These are phyloP conservation scores for Teratosphaeria zuluensis DNA, from an alignment of 2,329 filamentous ascomycete species.

Conservation along the genomic window DNA sequence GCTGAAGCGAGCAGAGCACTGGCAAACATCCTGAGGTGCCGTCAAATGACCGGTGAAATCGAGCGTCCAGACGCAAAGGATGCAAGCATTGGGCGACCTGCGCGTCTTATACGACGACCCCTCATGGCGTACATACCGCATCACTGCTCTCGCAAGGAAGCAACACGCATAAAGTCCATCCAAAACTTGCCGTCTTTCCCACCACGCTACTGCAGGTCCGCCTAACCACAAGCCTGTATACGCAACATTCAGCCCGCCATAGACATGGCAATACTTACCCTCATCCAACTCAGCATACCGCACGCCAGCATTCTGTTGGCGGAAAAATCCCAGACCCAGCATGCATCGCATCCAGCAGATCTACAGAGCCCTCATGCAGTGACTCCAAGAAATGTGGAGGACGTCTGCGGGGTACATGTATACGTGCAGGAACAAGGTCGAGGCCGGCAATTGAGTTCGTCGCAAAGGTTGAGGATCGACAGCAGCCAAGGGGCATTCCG, in stretches of 20 bases:
- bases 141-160: too few relatives aligned
- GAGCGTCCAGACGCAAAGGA: too few relatives aligned
- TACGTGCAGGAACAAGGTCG: background rate
- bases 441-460: background rate
- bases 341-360: background rate
- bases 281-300: too few relatives aligned
- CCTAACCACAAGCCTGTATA: too few relatives aligned
- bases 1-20: conserved; percentile 8
- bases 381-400: background rate
- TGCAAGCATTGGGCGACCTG: background rate
- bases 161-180: too few relatives aligned
- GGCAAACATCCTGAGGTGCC: conserved; percentile 5
- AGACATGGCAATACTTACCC: too few relatives aligned
- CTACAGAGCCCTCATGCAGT: background rate
- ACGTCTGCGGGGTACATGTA: background rate
- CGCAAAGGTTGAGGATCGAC: background rate
- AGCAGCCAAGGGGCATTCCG: background rate
- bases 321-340: background rate
- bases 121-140: background rate
- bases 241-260: too few relatives aligned
- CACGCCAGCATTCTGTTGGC: background rate
- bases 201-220: background rate
- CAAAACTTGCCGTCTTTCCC: too few relatives aligned
- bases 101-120: background rate
- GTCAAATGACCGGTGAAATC: too few relatives aligned